These are phyloP conservation scores for Cerioporus squamosus DNA, from an alignment of 1,284 basidiomycete genomes.

Conservation along the genomic window DNA sequence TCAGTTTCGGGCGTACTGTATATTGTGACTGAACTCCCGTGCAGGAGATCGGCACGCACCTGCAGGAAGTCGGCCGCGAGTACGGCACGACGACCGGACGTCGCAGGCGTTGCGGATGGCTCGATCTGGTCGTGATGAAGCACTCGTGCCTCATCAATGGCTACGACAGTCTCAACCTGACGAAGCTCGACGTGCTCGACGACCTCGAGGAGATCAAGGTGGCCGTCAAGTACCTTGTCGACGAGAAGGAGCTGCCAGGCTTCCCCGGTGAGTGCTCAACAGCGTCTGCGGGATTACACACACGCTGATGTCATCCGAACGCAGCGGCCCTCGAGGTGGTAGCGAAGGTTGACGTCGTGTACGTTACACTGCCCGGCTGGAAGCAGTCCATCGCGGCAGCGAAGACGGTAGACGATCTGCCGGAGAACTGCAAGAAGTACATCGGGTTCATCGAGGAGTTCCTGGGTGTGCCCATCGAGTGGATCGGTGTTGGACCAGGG, in stretches of 20 bases:
- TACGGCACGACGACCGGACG: slow-evolving; percentile 94
- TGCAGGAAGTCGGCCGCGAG: slow-evolving; percentile 95
- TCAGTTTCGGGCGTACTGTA: not conserved
- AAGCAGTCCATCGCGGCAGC: slow-evolving; percentile 75
- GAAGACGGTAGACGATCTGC: slow-evolving; percentile 79
- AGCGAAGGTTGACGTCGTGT: slow-evolving; percentile 84
- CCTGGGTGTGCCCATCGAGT: slow-evolving; percentile 83
- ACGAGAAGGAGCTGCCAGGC: slow-evolving; percentile 79
- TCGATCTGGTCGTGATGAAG: slow-evolving; percentile 94
- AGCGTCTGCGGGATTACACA: not conserved
- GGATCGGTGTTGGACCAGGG: slow-evolving; percentile 91
- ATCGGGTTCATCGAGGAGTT: slow-evolving; percentile 88
- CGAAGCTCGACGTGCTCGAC: slow-evolving; percentile 95
- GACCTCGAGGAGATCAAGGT: slow-evolving; percentile 89
- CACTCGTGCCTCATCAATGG: slow-evolving; percentile 96
- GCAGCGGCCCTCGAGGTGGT: slow-evolving; percentile 87
- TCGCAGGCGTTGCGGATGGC: slow-evolving; percentile 93
- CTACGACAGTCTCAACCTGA: slow-evolving; percentile 93
- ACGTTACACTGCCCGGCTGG: slow-evolving; percentile 95
- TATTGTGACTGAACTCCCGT: not conserved
- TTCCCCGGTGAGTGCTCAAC: slow-evolving; percentile 79
- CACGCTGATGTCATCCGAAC: slow-evolving; percentile 12
- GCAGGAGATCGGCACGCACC: slow-evolving; percentile 81
- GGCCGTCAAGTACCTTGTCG: slow-evolving; percentile 79
- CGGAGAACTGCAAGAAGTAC: slow-evolving; percentile 87